phyloP scores from a whole-genome alignment of 129 eudicot genomes.

The Heracleum sosnowskyi region DNA sequence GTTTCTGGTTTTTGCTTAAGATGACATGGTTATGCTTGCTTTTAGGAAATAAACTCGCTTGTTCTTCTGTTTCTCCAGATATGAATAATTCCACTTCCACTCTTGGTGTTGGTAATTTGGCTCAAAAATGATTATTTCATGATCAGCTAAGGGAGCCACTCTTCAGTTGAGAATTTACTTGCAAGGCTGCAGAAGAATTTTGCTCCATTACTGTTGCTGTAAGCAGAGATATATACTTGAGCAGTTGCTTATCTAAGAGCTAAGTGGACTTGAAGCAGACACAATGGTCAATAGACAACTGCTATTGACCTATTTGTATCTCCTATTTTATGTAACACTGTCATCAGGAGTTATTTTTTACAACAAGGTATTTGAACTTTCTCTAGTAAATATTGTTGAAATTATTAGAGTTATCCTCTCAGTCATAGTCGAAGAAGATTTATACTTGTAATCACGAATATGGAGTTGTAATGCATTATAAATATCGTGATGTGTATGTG shows the following conservation, averaged over 20 bases:
- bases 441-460: not conserved
- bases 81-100: not conserved
- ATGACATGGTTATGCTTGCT: not conserved
- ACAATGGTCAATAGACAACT: constrained; percentile 50
- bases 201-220: not conserved
- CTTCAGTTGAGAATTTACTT: not conserved
- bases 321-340: constrained; percentile 45
- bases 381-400: not conserved
- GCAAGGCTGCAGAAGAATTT: not conserved
- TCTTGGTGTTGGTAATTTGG: not conserved
- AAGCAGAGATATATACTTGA: not conserved
- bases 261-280: constrained; percentile 1
- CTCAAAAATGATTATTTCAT: not conserved
- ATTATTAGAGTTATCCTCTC: not conserved
- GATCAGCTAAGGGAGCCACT: constrained; percentile 9
- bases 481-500: not conserved
- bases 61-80: constrained; percentile 9
- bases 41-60: not conserved
- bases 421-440: not conserved
- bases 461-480: not conserved
- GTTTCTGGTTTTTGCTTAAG: not conserved
- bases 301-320: constrained; percentile 53
- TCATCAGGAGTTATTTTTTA: constrained; percentile 70
- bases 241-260: constrained; percentile 5
- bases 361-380: constrained; percentile 39